phyloP scores from a whole-genome alignment of 2,329 filamentous ascomycete species.

The Arthrobotrys sphaeroides region DNA sequence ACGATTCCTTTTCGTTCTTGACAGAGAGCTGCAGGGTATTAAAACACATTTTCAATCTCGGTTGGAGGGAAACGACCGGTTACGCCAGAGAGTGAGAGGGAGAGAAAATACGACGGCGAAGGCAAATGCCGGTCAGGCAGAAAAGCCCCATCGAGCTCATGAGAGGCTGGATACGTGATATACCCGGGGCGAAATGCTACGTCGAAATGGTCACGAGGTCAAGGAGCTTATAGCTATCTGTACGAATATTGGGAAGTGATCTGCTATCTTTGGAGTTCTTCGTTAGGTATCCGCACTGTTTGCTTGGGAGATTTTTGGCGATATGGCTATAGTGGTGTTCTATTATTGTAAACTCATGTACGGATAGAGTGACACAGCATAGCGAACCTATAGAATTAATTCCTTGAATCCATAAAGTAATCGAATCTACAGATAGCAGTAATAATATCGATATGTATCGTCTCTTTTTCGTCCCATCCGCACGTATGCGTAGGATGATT shows the following conservation, averaged over 20 bases:
- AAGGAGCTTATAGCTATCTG: slow-evolving; percentile 27
- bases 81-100: not conserved
- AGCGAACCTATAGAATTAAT: not conserved
- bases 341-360: slow-evolving; percentile 11
- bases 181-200: not conserved
- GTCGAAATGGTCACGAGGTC: slow-evolving; percentile 4
- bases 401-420: not conserved
- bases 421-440: slow-evolving; percentile 8
- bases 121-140: slow-evolving; percentile 16
- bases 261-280: slow-evolving; percentile 27
- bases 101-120: not conserved
- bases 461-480: not conserved
- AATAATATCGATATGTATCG: not conserved
- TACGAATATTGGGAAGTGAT: slow-evolving; percentile 50
- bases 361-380: slow-evolving; percentile 6
- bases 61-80: slow-evolving; percentile 8
- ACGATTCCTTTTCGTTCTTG: slow-evolving; percentile 16
- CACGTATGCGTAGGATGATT: not conserved
- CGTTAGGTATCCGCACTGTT: slow-evolving; percentile 1
- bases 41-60: slow-evolving; percentile 28
- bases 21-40: slow-evolving; percentile 53
- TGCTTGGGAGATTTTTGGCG: slow-evolving; percentile 11
- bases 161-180: not conserved
- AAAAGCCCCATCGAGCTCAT: slow-evolving; percentile 9
- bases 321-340: slow-evolving; percentile 7